These are phyloP conservation scores for Daldinia loculata DNA, from an alignment of 495 filamentous ascomycete genomes.

Conservation along the genomic window DNA sequence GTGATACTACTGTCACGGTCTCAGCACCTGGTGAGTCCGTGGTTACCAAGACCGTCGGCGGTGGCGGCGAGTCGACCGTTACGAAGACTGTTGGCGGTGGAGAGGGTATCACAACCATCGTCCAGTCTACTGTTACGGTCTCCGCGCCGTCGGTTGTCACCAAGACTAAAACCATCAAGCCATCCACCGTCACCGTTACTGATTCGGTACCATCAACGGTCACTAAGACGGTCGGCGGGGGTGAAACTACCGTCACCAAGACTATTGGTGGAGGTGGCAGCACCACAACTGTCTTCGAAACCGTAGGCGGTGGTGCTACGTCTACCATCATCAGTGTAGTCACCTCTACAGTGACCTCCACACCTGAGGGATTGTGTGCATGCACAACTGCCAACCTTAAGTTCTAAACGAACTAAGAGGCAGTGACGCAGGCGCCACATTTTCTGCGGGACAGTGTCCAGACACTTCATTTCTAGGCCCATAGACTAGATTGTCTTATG, in stretches of 20 bases:
- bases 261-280: constrained; percentile 19
- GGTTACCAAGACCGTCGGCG: constrained; percentile 14
- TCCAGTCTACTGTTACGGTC: constrained; percentile 10
- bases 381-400: constrained; percentile 11
- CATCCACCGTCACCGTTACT: constrained; percentile 10
- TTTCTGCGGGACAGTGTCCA: constrained; percentile 2
- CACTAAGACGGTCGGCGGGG: background rate
- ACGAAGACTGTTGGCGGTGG: constrained; percentile 21
- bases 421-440: constrained; percentile 10
- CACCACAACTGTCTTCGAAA: constrained; percentile 21
- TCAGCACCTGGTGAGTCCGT: constrained; percentile 2
- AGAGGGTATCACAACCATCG: constrained; percentile 1
- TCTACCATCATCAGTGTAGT: constrained; percentile 30
- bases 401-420: background rate
- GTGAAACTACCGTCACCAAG: constrained; percentile 15
- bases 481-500: background rate
- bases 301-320: constrained; percentile 18
- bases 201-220: background rate
- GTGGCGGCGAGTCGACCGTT: constrained; percentile 4
- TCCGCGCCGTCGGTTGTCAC: constrained; percentile 13
- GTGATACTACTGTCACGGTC: background rate
- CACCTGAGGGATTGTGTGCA: constrained; percentile 28
- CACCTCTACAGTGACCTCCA: constrained; percentile 29
- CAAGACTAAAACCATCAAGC: constrained; percentile 4
- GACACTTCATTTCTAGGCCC: background rate